Evolutionary conservation across 768 basidiomycete species (phyloP).

Genomic region (Floccularia luteovirens): DNA sequence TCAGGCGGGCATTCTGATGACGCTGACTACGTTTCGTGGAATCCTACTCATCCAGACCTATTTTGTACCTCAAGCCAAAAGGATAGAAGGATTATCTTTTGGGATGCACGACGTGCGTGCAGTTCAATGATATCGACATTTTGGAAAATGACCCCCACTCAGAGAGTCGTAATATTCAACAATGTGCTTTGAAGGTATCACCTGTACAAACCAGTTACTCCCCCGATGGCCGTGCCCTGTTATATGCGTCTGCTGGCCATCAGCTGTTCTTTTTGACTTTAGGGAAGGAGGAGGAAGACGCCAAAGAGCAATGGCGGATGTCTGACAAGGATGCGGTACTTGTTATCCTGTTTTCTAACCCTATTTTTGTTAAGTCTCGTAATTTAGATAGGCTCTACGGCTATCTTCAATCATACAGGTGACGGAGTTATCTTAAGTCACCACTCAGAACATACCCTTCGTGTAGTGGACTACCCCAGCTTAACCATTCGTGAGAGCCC

Average conservation of each 20-base stretch:
- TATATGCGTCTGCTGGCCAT: conserved; percentile 56
- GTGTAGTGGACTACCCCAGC: conserved; percentile 64
- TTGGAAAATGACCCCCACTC: conserved; percentile 5
- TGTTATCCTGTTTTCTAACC: background rate
- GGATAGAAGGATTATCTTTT: conserved; percentile 70
- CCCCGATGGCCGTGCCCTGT: conserved; percentile 59
- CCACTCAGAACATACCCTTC: conserved; percentile 55
- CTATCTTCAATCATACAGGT: conserved; percentile 70
- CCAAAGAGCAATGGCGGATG: conserved; percentile 37
- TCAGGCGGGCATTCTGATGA: conserved; percentile 72
- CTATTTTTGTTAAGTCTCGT: conserved; percentile 4
- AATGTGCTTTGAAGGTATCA: conserved; percentile 46
- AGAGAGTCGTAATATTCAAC: conserved; percentile 70
- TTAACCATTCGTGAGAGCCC: conserved; percentile 47
- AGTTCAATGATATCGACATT: background rate
- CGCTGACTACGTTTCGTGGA: conserved; percentile 81
- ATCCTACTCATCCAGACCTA: conserved; percentile 76
- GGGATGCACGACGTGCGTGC: conserved; percentile 74
- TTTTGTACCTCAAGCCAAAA: conserved; percentile 77
- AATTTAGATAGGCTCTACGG: conserved; percentile 49
- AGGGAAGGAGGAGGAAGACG: conserved; percentile 43
- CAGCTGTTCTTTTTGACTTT: conserved; percentile 55
- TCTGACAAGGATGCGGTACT: conserved; percentile 42
- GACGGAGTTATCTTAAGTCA: conserved; percentile 65
- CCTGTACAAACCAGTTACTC: conserved; percentile 65